Conservation (phyloP, 192 early-diverging fungal species). For the Podochytrium sp. region DNA sequence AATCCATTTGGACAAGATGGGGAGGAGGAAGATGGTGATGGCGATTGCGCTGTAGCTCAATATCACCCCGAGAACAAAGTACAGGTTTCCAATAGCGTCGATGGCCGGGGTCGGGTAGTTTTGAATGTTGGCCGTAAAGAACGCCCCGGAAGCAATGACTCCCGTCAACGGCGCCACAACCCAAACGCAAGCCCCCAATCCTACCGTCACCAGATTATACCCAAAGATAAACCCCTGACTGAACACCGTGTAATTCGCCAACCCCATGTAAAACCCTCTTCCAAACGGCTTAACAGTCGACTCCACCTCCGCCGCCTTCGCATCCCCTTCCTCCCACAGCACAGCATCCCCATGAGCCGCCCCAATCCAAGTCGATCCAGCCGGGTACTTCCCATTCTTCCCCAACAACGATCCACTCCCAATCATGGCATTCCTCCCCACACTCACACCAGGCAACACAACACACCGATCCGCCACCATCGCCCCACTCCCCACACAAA, state of each 20-base stretch:
- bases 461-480: slow-evolving; percentile 44
- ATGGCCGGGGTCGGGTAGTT: not conserved
- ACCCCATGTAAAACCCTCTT: slow-evolving; percentile 42
- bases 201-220: not conserved
- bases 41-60: slow-evolving; percentile 13
- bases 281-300: slow-evolving; percentile 48
- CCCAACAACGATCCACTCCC: slow-evolving; percentile 42
- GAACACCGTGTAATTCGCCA: slow-evolving; percentile 40
- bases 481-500: slow-evolving; percentile 39
- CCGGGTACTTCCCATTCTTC: slow-evolving; percentile 30
- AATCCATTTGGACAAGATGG: slow-evolving; percentile 43
- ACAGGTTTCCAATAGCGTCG: not conserved
- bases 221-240: slow-evolving; percentile 12
- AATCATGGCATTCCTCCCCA: slow-evolving; percentile 45
- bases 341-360: slow-evolving; percentile 39
- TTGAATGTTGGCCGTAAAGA: not conserved
- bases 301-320: not conserved
- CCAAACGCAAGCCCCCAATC: not conserved
- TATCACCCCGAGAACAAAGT: not conserved
- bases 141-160: not conserved
- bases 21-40: not conserved
- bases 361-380: slow-evolving; percentile 45
- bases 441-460: slow-evolving; percentile 41
- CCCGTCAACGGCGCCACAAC: not conserved
- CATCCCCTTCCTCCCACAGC: slow-evolving; percentile 33